Evolutionary conservation across 2,329 filamentous ascomycete genomes (phyloP).

Genomic region (Fusarium irregulare): DNA sequence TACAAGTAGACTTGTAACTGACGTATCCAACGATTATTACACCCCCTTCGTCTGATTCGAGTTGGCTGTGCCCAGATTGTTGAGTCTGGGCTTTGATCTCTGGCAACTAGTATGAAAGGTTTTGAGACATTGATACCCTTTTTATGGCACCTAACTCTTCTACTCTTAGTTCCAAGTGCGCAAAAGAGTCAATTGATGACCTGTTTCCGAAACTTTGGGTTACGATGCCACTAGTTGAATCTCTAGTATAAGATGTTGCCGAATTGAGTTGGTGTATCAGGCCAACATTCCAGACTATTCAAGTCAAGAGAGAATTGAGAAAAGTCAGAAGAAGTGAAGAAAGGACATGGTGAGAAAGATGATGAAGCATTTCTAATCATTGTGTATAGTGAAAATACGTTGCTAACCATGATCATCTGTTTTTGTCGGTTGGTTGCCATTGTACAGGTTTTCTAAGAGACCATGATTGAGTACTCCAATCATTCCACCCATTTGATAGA

Average conservation of each 20-base stretch:
- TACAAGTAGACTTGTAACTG: neutral
- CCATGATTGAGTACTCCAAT: neutral
- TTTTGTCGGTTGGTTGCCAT: too few relatives aligned
- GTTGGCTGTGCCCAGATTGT: neutral
- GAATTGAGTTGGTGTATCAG: neutral
- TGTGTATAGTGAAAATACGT: neutral
- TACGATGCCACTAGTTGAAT: neutral
- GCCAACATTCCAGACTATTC: neutral
- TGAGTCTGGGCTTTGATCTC: neutral
- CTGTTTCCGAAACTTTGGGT: neutral
- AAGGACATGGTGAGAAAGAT: neutral
- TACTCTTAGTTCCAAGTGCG: neutral
- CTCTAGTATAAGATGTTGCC: neutral
- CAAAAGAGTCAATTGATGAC: neutral
- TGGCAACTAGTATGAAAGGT: neutral
- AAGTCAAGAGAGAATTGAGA: neutral
- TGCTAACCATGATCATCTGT: too few relatives aligned
- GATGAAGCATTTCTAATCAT: neutral
- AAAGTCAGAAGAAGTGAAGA: neutral
- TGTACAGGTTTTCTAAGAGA: neutral
- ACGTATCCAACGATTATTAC: neutral
- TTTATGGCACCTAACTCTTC: neutral
- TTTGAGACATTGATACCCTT: neutral
- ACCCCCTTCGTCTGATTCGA: neutral
- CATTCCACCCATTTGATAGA: neutral